phyloP scores from a whole-genome alignment of 176 grass and related monocot species.

The Musa acuminata region DNA sequence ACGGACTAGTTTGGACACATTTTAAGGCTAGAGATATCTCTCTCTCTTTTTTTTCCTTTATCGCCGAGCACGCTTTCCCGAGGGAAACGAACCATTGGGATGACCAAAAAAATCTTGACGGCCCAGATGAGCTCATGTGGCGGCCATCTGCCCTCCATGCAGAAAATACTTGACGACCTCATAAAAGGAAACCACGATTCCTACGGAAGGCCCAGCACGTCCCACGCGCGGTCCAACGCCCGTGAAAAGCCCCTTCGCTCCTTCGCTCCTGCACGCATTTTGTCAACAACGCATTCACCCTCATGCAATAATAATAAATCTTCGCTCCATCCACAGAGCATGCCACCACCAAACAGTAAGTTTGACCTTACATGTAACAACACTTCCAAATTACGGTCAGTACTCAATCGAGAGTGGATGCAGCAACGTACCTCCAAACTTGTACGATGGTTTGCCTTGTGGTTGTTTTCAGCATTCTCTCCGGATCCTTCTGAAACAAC shows the following conservation, averaged over 20 bases:
- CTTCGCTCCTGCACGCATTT: slow-evolving; percentile 53
- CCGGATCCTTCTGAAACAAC: slow-evolving; percentile 68
- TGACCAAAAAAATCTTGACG: too few species aligned
- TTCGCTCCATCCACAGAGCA: too few species aligned
- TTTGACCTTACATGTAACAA: background rate
- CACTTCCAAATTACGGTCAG: background rate
- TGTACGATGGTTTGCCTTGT: slow-evolving; percentile 60
- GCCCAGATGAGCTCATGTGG: background rate
- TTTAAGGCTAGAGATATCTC: too few species aligned
- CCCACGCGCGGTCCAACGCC: slow-evolving; percentile 70
- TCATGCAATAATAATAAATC: too few species aligned
- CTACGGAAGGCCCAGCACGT: slow-evolving; percentile 73
- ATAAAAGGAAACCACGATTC: slow-evolving; percentile 79
- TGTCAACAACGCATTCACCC: too few species aligned
- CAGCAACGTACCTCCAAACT: slow-evolving; percentile 65
- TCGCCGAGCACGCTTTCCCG: too few species aligned
- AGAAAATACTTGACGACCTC: slow-evolving; percentile 79
- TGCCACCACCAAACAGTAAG: background rate
- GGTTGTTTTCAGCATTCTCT: slow-evolving; percentile 58
- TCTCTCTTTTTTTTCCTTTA: too few species aligned
- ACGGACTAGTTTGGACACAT: too few species aligned
- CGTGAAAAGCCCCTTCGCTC: slow-evolving; percentile 54
- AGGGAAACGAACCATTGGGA: too few species aligned
- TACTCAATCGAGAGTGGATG: background rate
- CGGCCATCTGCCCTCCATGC: slow-evolving; percentile 42